Percentiles rank a stretch among this genome's conserved stretches.
Conservation (phyloP, 495 filamentous ascomycete species). For the Rhypophila decipiens region DNA sequence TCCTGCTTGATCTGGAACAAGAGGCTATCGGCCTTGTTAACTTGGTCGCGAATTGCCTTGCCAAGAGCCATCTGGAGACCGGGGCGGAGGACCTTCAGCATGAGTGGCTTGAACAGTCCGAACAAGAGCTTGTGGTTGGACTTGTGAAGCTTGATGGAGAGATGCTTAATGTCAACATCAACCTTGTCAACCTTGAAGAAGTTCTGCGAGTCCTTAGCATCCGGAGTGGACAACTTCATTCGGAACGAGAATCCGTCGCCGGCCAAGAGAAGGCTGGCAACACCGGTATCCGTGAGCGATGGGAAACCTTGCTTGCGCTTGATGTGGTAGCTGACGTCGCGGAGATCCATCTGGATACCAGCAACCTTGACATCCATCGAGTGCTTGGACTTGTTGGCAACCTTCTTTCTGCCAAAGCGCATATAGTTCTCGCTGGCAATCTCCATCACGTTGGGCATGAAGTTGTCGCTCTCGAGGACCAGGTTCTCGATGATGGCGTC, state of each 20-base stretch:
- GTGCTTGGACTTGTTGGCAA: constrained; percentile 68
- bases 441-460: constrained; percentile 92
- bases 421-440: constrained; percentile 91
- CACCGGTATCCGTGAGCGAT: constrained; percentile 76
- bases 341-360: constrained; percentile 81
- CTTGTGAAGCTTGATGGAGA: constrained; percentile 86
- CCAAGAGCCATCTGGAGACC: constrained; percentile 80
- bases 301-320: constrained; percentile 96
- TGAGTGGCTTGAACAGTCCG: constrained; percentile 76
- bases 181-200: constrained; percentile 95
- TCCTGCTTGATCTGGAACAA: constrained; percentile 74
- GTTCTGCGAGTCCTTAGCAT: constrained; percentile 66
- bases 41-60: constrained; percentile 75
- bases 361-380: constrained; percentile 78
- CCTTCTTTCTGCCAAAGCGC: constrained; percentile 84
- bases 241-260: constrained; percentile 89
- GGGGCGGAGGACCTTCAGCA: constrained; percentile 78
- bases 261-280: constrained; percentile 85
- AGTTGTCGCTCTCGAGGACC: constrained; percentile 91
- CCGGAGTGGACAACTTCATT: constrained; percentile 76
- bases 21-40: constrained; percentile 62
- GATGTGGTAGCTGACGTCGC: constrained; percentile 91
- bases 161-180: constrained; percentile 72
- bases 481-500: constrained; percentile 93
- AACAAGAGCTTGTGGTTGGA: constrained; percentile 94